phyloP scores from a whole-genome alignment of 768 basidiomycete genomes.

The Mrakia blollopis region DNA sequence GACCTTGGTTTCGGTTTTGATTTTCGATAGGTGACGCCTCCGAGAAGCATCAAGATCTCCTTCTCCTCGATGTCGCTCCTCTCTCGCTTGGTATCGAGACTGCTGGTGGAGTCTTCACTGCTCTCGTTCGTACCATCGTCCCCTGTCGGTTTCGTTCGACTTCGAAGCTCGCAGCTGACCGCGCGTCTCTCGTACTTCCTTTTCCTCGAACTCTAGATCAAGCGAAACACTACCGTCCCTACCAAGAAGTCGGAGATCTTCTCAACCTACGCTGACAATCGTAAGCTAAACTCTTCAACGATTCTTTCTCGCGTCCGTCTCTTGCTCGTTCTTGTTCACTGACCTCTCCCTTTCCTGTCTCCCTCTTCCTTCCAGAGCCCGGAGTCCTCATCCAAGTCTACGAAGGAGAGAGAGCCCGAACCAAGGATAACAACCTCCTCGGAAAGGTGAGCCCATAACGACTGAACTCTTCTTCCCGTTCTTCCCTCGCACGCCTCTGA shows the following conservation, averaged over 20 bases:
- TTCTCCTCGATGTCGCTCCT: background rate
- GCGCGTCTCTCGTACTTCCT: too few species aligned
- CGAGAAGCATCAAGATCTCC: constrained; percentile 8
- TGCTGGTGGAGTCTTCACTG: constrained; percentile 97
- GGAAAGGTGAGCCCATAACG: constrained; percentile 61
- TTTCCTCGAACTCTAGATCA: constrained; percentile 48
- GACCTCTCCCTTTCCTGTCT: too few species aligned
- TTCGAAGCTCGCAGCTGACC: background rate
- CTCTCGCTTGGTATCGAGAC: constrained; percentile 76
- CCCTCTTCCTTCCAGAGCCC: too few species aligned
- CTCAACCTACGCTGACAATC: constrained; percentile 47
- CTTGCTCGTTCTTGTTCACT: too few species aligned
- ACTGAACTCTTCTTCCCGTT: background rate
- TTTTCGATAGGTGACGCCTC: too few species aligned
- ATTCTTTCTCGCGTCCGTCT: too few species aligned
- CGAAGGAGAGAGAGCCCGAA: constrained; percentile 95
- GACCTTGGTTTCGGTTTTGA: too few species aligned
- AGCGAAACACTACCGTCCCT: constrained; percentile 21
- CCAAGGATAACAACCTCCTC: constrained; percentile 96
- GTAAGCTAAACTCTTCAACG: too few species aligned
- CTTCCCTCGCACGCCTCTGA: background rate
- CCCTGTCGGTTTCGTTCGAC: background rate
- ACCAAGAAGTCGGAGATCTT: constrained; percentile 39
- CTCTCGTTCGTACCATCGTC: constrained; percentile 49
- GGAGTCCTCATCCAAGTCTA: constrained; percentile 46